Conservation (phyloP, 2,329 filamentous ascomycete genomes). For the Paecilomyces sp. region DNA sequence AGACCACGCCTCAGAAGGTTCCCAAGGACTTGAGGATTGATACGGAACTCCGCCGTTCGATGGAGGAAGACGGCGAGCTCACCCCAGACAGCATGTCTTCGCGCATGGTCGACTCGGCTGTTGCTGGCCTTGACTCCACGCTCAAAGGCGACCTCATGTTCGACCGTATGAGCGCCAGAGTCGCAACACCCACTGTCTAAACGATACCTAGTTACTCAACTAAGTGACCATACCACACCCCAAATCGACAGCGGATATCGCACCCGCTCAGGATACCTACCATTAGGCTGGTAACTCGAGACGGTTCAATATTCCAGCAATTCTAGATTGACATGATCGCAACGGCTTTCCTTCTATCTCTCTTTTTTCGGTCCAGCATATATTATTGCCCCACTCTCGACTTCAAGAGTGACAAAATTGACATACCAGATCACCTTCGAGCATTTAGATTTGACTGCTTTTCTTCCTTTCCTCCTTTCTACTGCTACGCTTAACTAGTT, state of each 20-base stretch:
- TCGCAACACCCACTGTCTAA: constrained; percentile 12
- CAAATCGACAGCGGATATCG: background rate
- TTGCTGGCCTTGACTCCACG: constrained; percentile 34
- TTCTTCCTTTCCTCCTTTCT: background rate
- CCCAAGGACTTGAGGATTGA: constrained; percentile 40
- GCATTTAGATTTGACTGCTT: background rate
- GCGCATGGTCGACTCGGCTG: constrained; percentile 38
- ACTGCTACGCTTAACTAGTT: background rate
- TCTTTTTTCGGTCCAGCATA: background rate
- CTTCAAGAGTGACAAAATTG: background rate
- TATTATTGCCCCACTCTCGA: background rate
- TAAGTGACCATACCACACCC: too few relatives aligned
- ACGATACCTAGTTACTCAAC: background rate
- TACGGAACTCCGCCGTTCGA: constrained; percentile 29
- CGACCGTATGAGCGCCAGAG: constrained; percentile 36
- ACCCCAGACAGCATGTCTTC: constrained; percentile 45
- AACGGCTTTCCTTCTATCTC: background rate
- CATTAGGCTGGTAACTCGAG: background rate
- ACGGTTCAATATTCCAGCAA: background rate
- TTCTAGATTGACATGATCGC: background rate
- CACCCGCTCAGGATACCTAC: too few relatives aligned
- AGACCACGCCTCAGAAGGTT: constrained; percentile 18
- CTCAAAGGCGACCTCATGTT: constrained; percentile 35
- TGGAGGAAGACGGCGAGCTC: constrained; percentile 36
- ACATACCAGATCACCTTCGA: background rate